A percentile compares a stretch with the other conserved stretches of the same genome.
Evolutionary conservation across 306 rosid genomes (phyloP).

Genomic region (Hippophae gyantsensis): DNA sequence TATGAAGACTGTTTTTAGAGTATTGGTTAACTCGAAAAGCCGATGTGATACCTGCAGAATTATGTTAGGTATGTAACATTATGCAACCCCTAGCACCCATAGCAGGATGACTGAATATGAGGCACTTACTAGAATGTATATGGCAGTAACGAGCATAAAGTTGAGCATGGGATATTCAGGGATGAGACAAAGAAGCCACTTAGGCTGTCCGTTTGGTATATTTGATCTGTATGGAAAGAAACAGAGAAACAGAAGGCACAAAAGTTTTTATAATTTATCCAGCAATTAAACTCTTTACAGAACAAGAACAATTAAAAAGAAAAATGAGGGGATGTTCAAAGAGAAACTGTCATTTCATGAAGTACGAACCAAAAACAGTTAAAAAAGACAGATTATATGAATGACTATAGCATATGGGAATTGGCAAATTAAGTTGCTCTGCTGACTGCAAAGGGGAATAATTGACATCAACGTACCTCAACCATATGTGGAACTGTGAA

Average conservation of each 20-base stretch:
- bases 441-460: neutral
- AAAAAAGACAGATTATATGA: neutral
- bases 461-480: slow-evolving; percentile 50
- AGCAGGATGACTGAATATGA: slow-evolving; percentile 16
- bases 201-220: slow-evolving; percentile 90
- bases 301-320: neutral
- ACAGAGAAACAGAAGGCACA: slow-evolving; percentile 4
- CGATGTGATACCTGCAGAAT: slow-evolving; percentile 72
- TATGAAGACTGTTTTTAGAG: slow-evolving; percentile 66
- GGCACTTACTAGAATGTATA: slow-evolving; percentile 62
- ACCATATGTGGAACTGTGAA: slow-evolving; percentile 99
- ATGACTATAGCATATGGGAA: neutral
- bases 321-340: neutral
- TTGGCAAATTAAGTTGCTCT: slow-evolving; percentile 1
- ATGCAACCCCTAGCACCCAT: slow-evolving; percentile 9
- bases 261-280: no score
- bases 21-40: slow-evolving; percentile 81
- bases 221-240: slow-evolving; percentile 55
- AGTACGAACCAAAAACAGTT: neutral
- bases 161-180: slow-evolving; percentile 91
- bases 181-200: slow-evolving; percentile 95
- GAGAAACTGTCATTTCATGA: neutral
- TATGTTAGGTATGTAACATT: slow-evolving; percentile 25
- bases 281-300: neutral
- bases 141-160: slow-evolving; percentile 88